Conservation (phyloP, 176 grass and related monocot species). For the Triticum dicoccoides region DNA sequence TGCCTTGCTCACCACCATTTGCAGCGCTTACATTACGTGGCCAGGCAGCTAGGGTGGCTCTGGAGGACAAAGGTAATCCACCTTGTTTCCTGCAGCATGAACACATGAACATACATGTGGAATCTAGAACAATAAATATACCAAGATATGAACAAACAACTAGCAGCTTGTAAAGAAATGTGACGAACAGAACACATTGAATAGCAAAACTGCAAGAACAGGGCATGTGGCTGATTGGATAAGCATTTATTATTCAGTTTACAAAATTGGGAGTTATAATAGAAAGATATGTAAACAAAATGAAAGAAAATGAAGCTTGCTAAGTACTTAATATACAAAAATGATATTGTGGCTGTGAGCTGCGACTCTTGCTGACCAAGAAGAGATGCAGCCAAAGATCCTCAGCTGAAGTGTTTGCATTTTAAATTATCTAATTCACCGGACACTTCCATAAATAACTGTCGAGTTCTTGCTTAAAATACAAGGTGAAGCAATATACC, state of each 20-base stretch:
- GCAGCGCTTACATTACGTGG: slow-evolving; percentile 30
- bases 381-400: neutral
- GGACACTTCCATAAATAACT: neutral
- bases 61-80: slow-evolving; percentile 51
- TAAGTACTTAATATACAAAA: neutral
- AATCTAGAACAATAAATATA: slow-evolving; percentile 11
- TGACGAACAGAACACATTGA: neutral
- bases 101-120: slow-evolving; percentile 16
- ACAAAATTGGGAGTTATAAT: neutral
- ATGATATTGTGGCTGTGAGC: neutral
- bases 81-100: slow-evolving; percentile 66
- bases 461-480: slow-evolving; percentile 13
- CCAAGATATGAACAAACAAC: neutral
- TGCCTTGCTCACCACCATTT: slow-evolving; percentile 29
- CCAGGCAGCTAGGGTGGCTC: slow-evolving; percentile 77
- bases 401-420: slow-evolving; percentile 17
- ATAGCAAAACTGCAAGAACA: slow-evolving; percentile 10
- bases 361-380: neutral
- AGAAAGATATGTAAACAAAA: too few relatives aligned
- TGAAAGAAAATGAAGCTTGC: neutral
- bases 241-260: neutral
- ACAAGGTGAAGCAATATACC: neutral
- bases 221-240: neutral
- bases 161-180: slow-evolving; percentile 4
- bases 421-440: slow-evolving; percentile 23